Evolutionary conservation across 257 asterid species (phyloP).

Genomic region (Ilex asprella): DNA sequence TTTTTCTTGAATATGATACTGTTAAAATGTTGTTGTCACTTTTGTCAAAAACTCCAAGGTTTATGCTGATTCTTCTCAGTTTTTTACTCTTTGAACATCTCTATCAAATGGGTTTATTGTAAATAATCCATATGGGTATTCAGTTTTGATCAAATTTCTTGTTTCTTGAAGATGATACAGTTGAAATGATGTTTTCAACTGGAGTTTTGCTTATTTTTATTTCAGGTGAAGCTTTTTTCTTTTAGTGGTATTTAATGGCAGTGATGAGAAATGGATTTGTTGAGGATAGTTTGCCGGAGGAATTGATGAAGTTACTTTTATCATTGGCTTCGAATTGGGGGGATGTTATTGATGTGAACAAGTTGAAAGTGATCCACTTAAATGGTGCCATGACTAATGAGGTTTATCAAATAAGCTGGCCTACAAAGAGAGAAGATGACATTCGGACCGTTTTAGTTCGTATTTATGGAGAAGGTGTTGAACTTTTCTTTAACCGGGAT

Average conservation of each 20-base stretch:
- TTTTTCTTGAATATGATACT: no score
- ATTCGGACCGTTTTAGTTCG: slow-evolving; percentile 65
- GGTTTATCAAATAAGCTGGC: slow-evolving; percentile 71
- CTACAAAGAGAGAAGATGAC: slow-evolving; percentile 26
- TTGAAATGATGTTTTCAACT: background rate
- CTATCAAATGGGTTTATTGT: no score
- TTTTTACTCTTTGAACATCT: no score
- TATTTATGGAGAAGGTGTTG: slow-evolving; percentile 81
- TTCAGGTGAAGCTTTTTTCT: background rate
- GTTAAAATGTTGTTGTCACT: background rate
- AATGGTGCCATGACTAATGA: slow-evolving; percentile 88
- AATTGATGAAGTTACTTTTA: slow-evolving; percentile 38
- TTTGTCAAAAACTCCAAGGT: no score
- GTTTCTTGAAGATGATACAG: background rate
- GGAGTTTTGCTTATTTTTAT: background rate
- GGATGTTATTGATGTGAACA: slow-evolving; percentile 38
- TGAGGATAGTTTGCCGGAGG: slow-evolving; percentile 54
- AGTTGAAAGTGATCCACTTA: slow-evolving; percentile 46
- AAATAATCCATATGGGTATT: no score
- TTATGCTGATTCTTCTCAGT: no score
- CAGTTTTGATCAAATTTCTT: no score
- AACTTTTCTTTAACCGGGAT: slow-evolving; percentile 63
- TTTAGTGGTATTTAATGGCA: slow-evolving; percentile 34
- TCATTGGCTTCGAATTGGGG: slow-evolving; percentile 62
- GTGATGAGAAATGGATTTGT: slow-evolving; percentile 49